These are phyloP conservation scores for Sporothrix protearum DNA, from an alignment of 2,329 filamentous ascomycete genomes.

Conservation along the genomic window DNA sequence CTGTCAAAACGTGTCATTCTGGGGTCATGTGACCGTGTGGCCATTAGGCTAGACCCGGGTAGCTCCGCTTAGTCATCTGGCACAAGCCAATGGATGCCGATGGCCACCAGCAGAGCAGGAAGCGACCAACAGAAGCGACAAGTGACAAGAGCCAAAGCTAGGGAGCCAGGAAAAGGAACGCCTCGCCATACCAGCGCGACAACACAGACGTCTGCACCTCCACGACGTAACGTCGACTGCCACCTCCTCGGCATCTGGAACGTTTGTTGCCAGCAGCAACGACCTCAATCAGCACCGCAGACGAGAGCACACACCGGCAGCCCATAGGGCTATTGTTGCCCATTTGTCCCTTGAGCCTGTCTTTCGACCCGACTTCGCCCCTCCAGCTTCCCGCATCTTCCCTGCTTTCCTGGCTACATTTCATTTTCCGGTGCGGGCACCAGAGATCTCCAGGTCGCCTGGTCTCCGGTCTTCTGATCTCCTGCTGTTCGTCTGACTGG, in stretches of 20 bases:
- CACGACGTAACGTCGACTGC: background rate
- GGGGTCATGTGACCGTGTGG: background rate
- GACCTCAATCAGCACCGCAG: background rate
- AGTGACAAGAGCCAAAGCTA: background rate
- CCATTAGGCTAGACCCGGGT: too few species aligned
- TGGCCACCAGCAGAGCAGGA: background rate
- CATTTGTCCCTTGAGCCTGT: background rate
- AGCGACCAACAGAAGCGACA: background rate
- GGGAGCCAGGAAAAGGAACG: background rate
- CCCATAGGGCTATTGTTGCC: background rate
- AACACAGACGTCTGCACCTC: background rate
- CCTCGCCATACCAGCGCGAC: background rate
- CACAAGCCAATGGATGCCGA: constrained; percentile 22
- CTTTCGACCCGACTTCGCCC: background rate
- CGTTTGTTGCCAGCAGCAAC: background rate
- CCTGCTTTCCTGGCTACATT: background rate
- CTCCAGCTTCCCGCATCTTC: too few species aligned
- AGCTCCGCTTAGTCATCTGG: constrained; percentile 22
- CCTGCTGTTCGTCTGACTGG: background rate
- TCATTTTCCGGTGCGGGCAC: too few species aligned
- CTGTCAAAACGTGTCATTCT: background rate
- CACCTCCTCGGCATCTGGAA: background rate
- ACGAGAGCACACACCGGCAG: background rate
- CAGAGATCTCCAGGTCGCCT: too few species aligned
- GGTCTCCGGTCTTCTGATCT: too few species aligned